Percentiles rank a stretch among this genome's conserved stretches.
phyloP scores from a whole-genome alignment of 2,329 filamentous ascomycete species.

The Cytospora paraplurivora region DNA sequence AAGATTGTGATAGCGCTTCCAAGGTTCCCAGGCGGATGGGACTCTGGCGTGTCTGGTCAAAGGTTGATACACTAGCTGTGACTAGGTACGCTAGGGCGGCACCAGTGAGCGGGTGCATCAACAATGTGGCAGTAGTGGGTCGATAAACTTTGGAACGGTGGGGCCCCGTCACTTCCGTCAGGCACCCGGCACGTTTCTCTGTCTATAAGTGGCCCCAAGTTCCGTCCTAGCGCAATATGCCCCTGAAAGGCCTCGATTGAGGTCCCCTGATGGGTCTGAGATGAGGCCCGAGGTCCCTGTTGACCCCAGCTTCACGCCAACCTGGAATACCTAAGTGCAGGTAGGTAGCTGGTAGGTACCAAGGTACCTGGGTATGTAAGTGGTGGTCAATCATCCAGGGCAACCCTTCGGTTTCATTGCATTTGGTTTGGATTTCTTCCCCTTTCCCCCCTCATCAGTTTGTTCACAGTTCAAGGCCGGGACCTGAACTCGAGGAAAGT shows the following conservation, averaged over 20 bases:
- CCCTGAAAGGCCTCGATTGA: not conserved
- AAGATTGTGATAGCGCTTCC: not conserved
- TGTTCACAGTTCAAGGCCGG: slow-evolving; percentile 16
- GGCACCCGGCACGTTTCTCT: not conserved
- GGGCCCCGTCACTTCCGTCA: not conserved
- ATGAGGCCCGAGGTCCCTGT: not conserved
- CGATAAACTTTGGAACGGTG: slow-evolving; percentile 2
- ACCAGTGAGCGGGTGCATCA: not conserved
- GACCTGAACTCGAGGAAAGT: slow-evolving; percentile 20
- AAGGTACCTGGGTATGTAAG: not conserved
- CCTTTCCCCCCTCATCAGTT: not conserved
- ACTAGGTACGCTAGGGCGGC: not conserved
- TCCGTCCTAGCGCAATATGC: not conserved
- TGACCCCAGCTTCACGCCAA: too few relatives aligned
- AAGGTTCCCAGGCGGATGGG: slow-evolving; percentile 1
- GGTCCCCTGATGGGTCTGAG: not conserved
- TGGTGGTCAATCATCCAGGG: not conserved
- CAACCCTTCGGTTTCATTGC: not conserved
- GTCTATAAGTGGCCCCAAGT: not conserved
- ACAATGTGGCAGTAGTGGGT: not conserved
- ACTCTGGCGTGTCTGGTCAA: too few relatives aligned
- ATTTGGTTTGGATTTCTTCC: not conserved
- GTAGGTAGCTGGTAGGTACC: not conserved
- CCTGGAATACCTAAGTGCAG: too few relatives aligned
- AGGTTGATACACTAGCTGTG: not conserved